Evolutionary conservation across 192 early-diverging fungal genomes (phyloP).

Genomic region (Coemansia sp.): DNA sequence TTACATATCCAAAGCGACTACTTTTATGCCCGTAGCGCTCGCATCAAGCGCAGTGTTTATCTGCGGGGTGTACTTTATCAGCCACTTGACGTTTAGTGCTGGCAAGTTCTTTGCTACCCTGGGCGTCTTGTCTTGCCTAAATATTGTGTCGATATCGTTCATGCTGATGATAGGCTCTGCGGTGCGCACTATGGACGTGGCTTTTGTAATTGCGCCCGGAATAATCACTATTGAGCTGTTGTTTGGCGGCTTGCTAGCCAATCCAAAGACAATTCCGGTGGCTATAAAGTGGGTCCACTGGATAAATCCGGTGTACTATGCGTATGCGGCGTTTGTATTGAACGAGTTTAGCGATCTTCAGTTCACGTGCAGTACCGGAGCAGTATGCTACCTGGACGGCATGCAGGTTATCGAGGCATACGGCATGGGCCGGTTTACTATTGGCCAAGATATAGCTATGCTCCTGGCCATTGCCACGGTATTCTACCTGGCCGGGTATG

Average conservation of each 20-base stretch:
- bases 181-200: slow-evolving; percentile 35
- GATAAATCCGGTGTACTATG: slow-evolving; percentile 48
- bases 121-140: slow-evolving; percentile 33
- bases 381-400: slow-evolving; percentile 36
- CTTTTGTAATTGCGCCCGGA: slow-evolving; percentile 43
- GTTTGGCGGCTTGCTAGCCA: slow-evolving; percentile 53
- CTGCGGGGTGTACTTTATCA: slow-evolving; percentile 43
- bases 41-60: slow-evolving; percentile 35
- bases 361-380: slow-evolving; percentile 26
- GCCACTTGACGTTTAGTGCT: slow-evolving; percentile 30
- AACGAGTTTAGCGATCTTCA: slow-evolving; percentile 49
- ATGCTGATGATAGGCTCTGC: slow-evolving; percentile 47
- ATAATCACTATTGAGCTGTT: slow-evolving; percentile 47
- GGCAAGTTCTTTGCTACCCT: slow-evolving; percentile 45
- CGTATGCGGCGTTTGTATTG: slow-evolving; percentile 41
- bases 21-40: slow-evolving; percentile 48
- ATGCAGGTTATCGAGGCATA: slow-evolving; percentile 37
- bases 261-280: slow-evolving; percentile 38
- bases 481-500: slow-evolving; percentile 31
- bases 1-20: slow-evolving; percentile 62
- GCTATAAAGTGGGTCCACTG: slow-evolving; percentile 54
- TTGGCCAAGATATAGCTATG: slow-evolving; percentile 25
- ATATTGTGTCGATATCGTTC: slow-evolving; percentile 45
- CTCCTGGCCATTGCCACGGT: slow-evolving; percentile 27
- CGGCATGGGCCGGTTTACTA: slow-evolving; percentile 39